A percentile compares a stretch with the other conserved stretches of the same genome.
These are phyloP conservation scores for Symbiodinium pilosum DNA, from an alignment of 73 alveolate genomes.

Conservation along the genomic window DNA sequence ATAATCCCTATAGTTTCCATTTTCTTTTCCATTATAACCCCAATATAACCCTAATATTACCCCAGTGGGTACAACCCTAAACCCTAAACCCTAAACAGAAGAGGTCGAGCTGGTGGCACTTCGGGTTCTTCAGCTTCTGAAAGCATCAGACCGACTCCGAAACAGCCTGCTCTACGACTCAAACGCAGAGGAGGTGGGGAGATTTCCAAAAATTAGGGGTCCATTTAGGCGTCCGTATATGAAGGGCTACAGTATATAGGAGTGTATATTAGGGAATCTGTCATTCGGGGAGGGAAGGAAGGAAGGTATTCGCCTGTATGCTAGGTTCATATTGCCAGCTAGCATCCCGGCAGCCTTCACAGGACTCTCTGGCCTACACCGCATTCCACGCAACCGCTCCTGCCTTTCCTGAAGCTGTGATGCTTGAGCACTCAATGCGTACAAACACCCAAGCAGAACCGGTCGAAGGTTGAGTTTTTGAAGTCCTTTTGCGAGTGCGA, in stretches of 20 bases:
- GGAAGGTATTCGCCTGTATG: too few relatives aligned
- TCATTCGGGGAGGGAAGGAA: too few relatives aligned
- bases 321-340: too few relatives aligned
- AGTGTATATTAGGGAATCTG: too few relatives aligned
- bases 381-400: slow-evolving; percentile 33
- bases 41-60: too few relatives aligned
- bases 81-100: neutral
- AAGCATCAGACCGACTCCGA: slow-evolving; percentile 47
- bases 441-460: neutral
- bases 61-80: too few relatives aligned
- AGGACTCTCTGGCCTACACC: slow-evolving; percentile 71
- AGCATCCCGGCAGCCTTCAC: too few relatives aligned
- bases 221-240: neutral
- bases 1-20: too few relatives aligned
- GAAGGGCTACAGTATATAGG: neutral
- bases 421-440: neutral
- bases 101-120: slow-evolving; percentile 78
- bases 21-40: too few relatives aligned
- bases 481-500: slow-evolving; percentile 87
- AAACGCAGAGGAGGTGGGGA: slow-evolving; percentile 53
- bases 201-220: neutral
- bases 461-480: slow-evolving; percentile 37
- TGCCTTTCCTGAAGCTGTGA: neutral
- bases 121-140: slow-evolving; percentile 61
- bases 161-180: slow-evolving; percentile 81